Base-by-base conservation (phyloP, 345 rosid genomes). In the Lepidium sativum region DNA sequence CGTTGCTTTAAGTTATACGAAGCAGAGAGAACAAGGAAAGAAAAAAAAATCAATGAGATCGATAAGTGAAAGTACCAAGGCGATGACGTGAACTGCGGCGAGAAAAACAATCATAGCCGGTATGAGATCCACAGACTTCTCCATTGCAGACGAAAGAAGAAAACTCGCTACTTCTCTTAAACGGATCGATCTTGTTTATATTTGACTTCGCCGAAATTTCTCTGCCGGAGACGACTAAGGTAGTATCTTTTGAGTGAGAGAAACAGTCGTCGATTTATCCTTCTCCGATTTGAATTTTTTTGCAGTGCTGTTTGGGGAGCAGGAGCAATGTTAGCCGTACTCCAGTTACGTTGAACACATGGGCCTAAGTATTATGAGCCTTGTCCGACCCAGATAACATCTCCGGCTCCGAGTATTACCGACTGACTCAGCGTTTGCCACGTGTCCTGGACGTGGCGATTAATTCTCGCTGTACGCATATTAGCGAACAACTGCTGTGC, bases 21-120 rank as follows among this genome's bases (percentile, higher is more conserved):
- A 71, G 20, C 33, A 41, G 6, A 50, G 51, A 58, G 17, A 4
- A 38, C 0, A 9, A 51, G 0, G 2, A 9, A 37, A 39, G n/a
- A 11, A 21, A 10, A 11, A 13, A 23, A 45, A 18, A 21, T 7
- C 54, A 12, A 50, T 50, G 34, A 49, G 6, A 49, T 27, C 31
- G 6, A 25, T 6, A 32, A 53, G 67, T 50, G 58, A 47, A 31
- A 43, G 70, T 60, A 87, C 95, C 90, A 87, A 44, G 63, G 95
- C 97, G 64, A 87, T 45, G 70, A 87, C 90, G 50, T 89, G 97
- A 67, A 82, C 91, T 31, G 85, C 95, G 14, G 86, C 83, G 14
- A 89, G 84, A 31, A 85, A 74, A 60, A 81, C 83, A 44, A 82
- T 86, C 57, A 85, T 6, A 2, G 77, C 41, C n/a, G 89, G 92